Percentiles rank a stretch among this genome's conserved stretches.
Conservation (phyloP, 441 rosid genomes). For the Adansonia rubrostipa region DNA sequence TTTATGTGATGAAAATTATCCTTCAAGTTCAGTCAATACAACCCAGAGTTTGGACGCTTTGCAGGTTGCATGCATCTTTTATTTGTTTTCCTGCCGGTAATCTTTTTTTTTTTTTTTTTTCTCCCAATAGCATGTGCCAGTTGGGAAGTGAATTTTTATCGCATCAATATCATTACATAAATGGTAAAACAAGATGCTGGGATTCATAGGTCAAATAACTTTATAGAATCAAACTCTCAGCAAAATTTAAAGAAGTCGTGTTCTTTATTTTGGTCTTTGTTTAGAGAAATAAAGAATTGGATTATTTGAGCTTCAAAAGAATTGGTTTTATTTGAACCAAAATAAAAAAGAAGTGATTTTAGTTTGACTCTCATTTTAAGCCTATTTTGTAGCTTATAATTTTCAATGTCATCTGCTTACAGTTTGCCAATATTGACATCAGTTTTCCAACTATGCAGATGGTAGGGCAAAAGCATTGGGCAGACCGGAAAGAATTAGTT, state of each 20-base stretch:
- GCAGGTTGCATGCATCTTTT: slow-evolving; percentile 37
- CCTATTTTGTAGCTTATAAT: neutral
- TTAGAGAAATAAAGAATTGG: neutral
- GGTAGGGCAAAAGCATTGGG: slow-evolving; percentile 42
- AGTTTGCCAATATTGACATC: neutral
- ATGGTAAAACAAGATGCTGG: neutral
- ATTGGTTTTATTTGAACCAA: too few species aligned
- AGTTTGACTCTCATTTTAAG: neutral
- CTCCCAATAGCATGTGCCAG: neutral
- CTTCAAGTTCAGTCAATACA: slow-evolving; percentile 47
- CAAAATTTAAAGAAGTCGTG: neutral
- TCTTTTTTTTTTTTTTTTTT: too few species aligned
- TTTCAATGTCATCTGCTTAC: neutral
- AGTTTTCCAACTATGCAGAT: slow-evolving; percentile 32
- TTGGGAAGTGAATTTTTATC: slow-evolving; percentile 1
- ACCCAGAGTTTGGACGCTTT: slow-evolving; percentile 34
- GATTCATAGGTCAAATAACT: neutral
- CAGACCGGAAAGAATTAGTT: slow-evolving; percentile 52
- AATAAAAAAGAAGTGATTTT: neutral
- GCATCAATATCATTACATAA: neutral
- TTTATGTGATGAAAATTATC: slow-evolving; percentile 40
- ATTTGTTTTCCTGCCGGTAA: neutral
- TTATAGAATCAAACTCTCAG: neutral
- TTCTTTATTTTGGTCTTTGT: neutral
- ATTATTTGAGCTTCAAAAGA: slow-evolving; percentile 2